Evolutionary conservation across 2,329 filamentous ascomycete genomes (phyloP), one percentile per base, ranked within the genome.

Genomic region (Erysiphe pulchra): DNA sequence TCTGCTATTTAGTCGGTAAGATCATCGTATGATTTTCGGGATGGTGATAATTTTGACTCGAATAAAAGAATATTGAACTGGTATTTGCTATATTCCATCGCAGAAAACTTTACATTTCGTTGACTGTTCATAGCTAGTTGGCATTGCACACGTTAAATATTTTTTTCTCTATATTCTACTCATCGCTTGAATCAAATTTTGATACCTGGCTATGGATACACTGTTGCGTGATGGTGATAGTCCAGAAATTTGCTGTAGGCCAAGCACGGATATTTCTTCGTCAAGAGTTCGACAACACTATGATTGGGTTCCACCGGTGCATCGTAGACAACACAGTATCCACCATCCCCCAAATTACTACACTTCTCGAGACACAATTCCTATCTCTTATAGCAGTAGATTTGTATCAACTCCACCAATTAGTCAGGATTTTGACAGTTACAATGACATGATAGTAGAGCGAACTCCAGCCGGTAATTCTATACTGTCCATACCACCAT

Each of bases 391-490:
- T 9, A 10, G 1, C 4, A 34, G n/a, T 34, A 5, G 4, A 34
- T 9, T 9, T 34, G n/a, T 16, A 34, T 16, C 33, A 14, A 14
- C 2, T 16, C n/a, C 33, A 14, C n/a, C 33, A 34, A 13, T 34
- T 34, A 14, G 4, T 14, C 13, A 14, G 4, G 33, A 34, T 34
- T 34, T 34, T 13, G n/a, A 16, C 6, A 5, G 16, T 17, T 20
- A 42, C 11, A 39, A 47, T 41, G 47, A 51, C 46, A 52, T 54
- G 32, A 50, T 49, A 6, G 56, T 58, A 55, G 56, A 58, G 44
- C 53, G 54, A 10, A 57, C 56, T 13, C 48, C 51, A 1, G 56
- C 55, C 2, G 56, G 56, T n/a, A 52, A 55, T 40, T 56, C 55
- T 33, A 58, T 58, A 18, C 49, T 55, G 28, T 55, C 56, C 30